Evolutionary conservation across 768 basidiomycete genomes (phyloP).

Genomic region (Phanerochaete sordida): DNA sequence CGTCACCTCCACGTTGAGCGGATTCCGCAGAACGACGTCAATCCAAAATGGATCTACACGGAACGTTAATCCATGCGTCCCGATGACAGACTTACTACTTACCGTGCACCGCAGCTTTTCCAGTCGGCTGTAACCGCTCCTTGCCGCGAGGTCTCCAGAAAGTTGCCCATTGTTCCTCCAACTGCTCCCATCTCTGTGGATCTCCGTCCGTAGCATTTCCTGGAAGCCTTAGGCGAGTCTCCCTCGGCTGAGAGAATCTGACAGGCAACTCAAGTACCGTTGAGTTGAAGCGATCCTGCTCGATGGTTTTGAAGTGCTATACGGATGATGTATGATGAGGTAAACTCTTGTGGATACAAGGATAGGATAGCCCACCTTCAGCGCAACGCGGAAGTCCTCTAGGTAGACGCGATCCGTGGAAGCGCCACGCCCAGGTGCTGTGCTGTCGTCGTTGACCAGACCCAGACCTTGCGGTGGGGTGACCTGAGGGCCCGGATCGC

Average conservation of each 20-base stretch:
- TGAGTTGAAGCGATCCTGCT: conserved; percentile 39
- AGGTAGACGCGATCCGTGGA: conserved; percentile 63
- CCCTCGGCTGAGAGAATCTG: conserved; percentile 55
- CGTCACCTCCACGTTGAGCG: conserved; percentile 70
- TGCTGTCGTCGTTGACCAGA: conserved; percentile 12
- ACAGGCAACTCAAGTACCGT: conserved; percentile 60
- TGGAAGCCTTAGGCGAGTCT: conserved; percentile 56
- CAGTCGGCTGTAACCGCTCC: conserved; percentile 48
- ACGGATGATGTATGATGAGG: conserved; percentile 1
- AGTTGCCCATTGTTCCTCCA: conserved; percentile 61
- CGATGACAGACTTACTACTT: conserved; percentile 12
- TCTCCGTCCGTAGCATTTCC: conserved; percentile 45
- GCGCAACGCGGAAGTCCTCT: conserved; percentile 88
- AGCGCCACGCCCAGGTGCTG: conserved; percentile 7
- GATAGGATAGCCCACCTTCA: conserved; percentile 51
- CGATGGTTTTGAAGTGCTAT: conserved; percentile 71
- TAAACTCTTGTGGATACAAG: background rate
- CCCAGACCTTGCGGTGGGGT: conserved; percentile 10
- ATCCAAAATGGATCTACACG: conserved; percentile 71
- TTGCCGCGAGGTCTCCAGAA: conserved; percentile 58
- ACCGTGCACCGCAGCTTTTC: conserved; percentile 67
- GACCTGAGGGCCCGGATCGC: conserved; percentile 33
- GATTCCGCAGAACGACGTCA: conserved; percentile 67
- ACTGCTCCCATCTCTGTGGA: conserved; percentile 51
- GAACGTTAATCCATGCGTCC: background rate